Evolutionary conservation across 1,284 basidiomycete genomes (phyloP).

Genomic region (Ustilago curta): DNA sequence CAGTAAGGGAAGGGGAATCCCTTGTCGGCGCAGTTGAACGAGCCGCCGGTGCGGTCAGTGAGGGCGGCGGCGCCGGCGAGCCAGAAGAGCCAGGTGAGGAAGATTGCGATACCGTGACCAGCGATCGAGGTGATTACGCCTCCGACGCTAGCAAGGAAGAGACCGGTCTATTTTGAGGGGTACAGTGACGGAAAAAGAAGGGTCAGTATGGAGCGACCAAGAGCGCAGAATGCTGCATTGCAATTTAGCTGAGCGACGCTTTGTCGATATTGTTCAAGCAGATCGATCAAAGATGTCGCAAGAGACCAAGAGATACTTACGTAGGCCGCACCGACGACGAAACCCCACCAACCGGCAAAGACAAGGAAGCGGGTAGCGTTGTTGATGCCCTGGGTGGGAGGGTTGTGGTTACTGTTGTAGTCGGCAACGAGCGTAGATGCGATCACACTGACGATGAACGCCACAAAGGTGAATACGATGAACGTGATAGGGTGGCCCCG

Average conservation of each 20-base stretch:
- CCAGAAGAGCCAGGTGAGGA: conserved; percentile 66
- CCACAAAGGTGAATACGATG: conserved; percentile 54
- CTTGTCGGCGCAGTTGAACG: conserved; percentile 34
- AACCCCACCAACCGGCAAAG: conserved; percentile 67
- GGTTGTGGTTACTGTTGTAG: conserved; percentile 63
- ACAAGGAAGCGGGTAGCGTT: conserved; percentile 61
- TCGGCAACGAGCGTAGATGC: conserved; percentile 59
- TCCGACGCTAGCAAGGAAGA: conserved; percentile 66
- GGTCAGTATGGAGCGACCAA: conserved; percentile 8
- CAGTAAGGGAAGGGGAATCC: conserved; percentile 55
- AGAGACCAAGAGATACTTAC: conserved; percentile 44
- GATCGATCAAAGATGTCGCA: not conserved
- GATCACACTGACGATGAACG: conserved; percentile 66
- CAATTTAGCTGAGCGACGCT: no score
- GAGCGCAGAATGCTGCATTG: not conserved
- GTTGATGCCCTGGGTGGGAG: conserved; percentile 38
- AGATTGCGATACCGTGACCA: conserved; percentile 61
- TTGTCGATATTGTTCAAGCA: no score
- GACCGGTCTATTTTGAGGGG: conserved; percentile 48
- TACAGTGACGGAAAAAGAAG: not conserved
- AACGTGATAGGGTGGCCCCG: conserved; percentile 66
- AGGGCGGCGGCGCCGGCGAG: conserved; percentile 64
- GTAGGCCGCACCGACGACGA: conserved; percentile 61
- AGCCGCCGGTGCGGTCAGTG: conserved; percentile 53
- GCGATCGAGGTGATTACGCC: conserved; percentile 68